Base-by-base conservation (phyloP, 225 moss, liverwort and hornwort genomes). In the Physcomitrellopsis africana region DNA sequence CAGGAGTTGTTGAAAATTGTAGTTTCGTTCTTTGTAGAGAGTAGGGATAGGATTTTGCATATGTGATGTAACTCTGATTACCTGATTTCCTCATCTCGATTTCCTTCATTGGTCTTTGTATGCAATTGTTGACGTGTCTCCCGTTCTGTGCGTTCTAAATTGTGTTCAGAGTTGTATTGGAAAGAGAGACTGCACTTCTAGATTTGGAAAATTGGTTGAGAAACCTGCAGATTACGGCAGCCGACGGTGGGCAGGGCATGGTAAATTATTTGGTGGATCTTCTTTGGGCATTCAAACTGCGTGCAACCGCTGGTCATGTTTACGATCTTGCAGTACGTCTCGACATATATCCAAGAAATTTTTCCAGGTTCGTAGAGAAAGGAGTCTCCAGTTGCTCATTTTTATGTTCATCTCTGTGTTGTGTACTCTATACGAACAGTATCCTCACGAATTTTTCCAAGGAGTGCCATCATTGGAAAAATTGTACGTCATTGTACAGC, bases 211-310 rank as follows among this genome's bases (percentile, higher is more conserved):
- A 66, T 52, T 89, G 95, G 89, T 87, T 88, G 52, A 85, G 79
- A 65, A 60, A 67, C 29, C 74, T 95, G 43, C 85, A 80, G 46
- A 77, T 59, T 8, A 77, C 83, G 51, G 77, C 90, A 67, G 81
- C 83, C 82, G 95, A 90, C 75, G 85, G 72, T 65, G 99, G 93
- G 49, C 85, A 90, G 62, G 93, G 90, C 61, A 73, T 95, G 81
- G 76, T 95, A 57, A 99, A 93, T 80, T 90, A 88, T 65, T 72
- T 93, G 60, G 79, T 84, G 73, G 95, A 99, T 72, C 82, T 92
- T 24, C 82, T 95, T 47, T 99, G 99, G 99, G 95, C 93, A 69
- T 99, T 95, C 73, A 82, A 86, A 67, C 83, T 83, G 68, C 92
- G 90, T 41, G 90, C 86, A 54, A 88, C 84, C 42, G 95, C 90